A percentile compares a stretch with the other conserved stretches of the same genome.
These are phyloP conservation scores for Allium cepa DNA, from an alignment of 106 monocot species.

Conservation along the genomic window DNA sequence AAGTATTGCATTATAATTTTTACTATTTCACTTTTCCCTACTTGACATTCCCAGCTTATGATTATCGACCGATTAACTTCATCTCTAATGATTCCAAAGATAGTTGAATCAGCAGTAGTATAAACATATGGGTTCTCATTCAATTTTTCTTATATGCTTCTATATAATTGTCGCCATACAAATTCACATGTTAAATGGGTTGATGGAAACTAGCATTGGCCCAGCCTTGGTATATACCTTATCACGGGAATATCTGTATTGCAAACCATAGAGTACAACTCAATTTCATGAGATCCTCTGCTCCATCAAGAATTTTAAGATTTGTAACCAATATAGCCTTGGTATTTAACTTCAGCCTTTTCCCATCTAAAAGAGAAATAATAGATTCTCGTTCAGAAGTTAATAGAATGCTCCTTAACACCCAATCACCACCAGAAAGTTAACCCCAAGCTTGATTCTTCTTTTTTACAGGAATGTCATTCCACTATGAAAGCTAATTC, in stretches of 20 bases:
- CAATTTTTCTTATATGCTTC: no score
- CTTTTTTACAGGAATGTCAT: conserved; percentile 14
- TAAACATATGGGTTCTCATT: no score
- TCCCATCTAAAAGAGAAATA: conserved; percentile 56
- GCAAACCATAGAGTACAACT: no score
- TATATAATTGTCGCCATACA: no score
- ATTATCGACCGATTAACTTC: conserved; percentile 70
- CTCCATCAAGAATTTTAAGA: conserved; percentile 53
- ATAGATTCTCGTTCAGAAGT: conserved; percentile 55
- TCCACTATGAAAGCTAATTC: conserved; percentile 18
- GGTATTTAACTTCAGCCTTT: conserved; percentile 46
- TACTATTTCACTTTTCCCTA: conserved; percentile 83
- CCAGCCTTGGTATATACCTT: no score
- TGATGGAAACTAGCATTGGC: no score
- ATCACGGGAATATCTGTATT: no score
- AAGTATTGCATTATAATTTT: conserved; percentile 77
- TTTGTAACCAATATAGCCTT: conserved; percentile 76
- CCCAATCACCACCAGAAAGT: conserved; percentile 84
- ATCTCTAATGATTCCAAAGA: conserved; percentile 61
- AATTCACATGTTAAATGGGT: no score
- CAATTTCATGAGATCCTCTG: no score
- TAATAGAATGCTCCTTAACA: conserved; percentile 59
- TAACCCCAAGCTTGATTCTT: conserved; percentile 72
- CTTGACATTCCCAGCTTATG: conserved; percentile 82
- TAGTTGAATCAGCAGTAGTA: conserved; percentile 51